These are phyloP conservation scores for Neurospora sublineolata DNA, from an alignment of 495 filamentous ascomycete genomes.

Conservation along the genomic window DNA sequence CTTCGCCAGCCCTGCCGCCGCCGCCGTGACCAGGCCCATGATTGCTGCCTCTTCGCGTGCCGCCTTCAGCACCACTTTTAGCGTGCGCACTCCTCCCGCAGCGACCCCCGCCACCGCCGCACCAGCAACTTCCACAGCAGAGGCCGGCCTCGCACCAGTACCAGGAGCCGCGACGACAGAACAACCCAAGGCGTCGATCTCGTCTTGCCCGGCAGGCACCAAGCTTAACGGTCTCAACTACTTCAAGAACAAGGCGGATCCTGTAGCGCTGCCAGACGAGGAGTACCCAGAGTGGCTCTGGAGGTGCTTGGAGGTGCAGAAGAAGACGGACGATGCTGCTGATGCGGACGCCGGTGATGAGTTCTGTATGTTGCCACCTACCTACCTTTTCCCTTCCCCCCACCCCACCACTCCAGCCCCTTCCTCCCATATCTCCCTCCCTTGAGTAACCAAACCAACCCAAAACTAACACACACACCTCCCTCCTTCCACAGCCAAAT, in stretches of 20 bases:
- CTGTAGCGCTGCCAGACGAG: conserved; percentile 63
- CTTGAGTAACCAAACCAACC: neutral
- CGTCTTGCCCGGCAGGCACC: conserved; percentile 54
- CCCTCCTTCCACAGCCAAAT: conserved; percentile 48
- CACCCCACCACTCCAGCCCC: neutral
- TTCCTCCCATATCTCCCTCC: neutral
- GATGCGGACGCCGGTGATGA: conserved; percentile 45
- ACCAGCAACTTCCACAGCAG: conserved; percentile 2
- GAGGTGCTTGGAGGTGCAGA: conserved; percentile 52
- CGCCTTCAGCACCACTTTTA: conserved; percentile 22
- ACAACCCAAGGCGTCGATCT: conserved; percentile 14
- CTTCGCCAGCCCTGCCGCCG: neutral
- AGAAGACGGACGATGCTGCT: conserved; percentile 26
- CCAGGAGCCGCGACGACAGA: conserved; percentile 2
- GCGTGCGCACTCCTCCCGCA: conserved; percentile 17
- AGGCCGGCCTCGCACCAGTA: conserved; percentile 1
- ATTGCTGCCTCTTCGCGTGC: neutral
- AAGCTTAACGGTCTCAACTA: conserved; percentile 73
- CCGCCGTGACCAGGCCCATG: conserved; percentile 10
- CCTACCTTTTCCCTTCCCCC: neutral
- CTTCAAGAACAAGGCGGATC: conserved; percentile 59
- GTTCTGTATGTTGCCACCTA: conserved; percentile 52
- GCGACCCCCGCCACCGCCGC: conserved; percentile 13
- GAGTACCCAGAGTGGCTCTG: conserved; percentile 93
- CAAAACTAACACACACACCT: neutral